Evolutionary conservation across 2,329 filamentous ascomycete genomes (phyloP), one percentile per base, ranked within the genome.

Genomic region (Aotearoamyces nothofagi): DNA sequence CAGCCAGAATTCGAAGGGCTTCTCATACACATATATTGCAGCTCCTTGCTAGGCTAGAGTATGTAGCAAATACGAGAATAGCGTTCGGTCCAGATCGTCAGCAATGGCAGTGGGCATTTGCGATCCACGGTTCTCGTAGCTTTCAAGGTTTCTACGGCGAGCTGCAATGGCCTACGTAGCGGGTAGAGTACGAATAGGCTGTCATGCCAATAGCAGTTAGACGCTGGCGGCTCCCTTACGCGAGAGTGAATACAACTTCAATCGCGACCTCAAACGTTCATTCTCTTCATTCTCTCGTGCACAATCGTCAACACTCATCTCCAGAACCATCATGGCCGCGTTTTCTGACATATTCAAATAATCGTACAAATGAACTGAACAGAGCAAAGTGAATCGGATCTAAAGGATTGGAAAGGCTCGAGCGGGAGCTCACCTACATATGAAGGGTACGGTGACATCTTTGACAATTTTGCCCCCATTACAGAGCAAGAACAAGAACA

Each of bases 391-490:
- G n/a, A n/a, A n/a, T n/a, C 36, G 20, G 31, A 34, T 38, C 37
- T 26, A 34, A 33, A 35, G 33, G 27, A 26, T 29, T 32, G 29
- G 23, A 32, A 29, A 32, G 30, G 33, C 34, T 39, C 35, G 29
- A 26, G 26, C 27, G 27, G 33, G 35, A 38, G 37, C 33, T 39
- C 32, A 33, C 30, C 35, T 34, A 29, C 15, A 11, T n/a, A 30
- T 33, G 35, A 46, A 44, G 45, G 45, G 46, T 50, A 50, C 36
- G 45, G 46, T 50, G 35, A 47, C 44, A 47, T 42, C 40, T 48
- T 39, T 30, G 24, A n/a, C n/a, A n/a, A n/a, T n/a, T n/a, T n/a
- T n/a, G n/a, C n/a, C n/a, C n/a, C n/a, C n/a, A n/a, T n/a, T n/a
- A n/a, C n/a, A n/a, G n/a, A n/a, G n/a, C n/a, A n/a, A n/a, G n/a